Conservation (phyloP, 257 asterid genomes). For the Voacanga thouarsii region DNA sequence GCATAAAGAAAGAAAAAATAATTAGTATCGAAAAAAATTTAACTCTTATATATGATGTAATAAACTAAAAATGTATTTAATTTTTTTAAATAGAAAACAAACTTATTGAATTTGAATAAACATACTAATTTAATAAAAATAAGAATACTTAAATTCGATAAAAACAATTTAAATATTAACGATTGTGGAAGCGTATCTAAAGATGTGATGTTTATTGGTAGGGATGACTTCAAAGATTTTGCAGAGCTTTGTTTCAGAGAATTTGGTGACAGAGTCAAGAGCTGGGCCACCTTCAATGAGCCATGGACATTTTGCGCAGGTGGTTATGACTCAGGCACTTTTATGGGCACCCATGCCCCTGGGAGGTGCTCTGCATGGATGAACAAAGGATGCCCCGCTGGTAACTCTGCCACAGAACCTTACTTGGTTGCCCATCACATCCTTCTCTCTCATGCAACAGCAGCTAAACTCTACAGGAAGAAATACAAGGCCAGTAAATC, state of each 20-base stretch:
- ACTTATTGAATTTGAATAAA: too few relatives aligned
- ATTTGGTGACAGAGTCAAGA: slow-evolving; percentile 63
- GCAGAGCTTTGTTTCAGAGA: slow-evolving; percentile 56
- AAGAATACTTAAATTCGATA: too few relatives aligned
- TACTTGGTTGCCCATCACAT: slow-evolving; percentile 52
- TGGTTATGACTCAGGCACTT: slow-evolving; percentile 46
- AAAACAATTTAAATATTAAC: too few relatives aligned
- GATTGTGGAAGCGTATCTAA: background rate
- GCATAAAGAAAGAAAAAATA: too few relatives aligned
- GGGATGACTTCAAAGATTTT: slow-evolving; percentile 54
- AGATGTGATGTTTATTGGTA: slow-evolving; percentile 5
- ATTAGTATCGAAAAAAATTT: too few relatives aligned
- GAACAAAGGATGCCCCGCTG: slow-evolving; percentile 32
- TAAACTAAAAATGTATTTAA: too few relatives aligned
- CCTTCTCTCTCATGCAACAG: slow-evolving; percentile 47
- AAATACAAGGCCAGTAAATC: slow-evolving; percentile 41
- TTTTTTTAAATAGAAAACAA: too few relatives aligned
- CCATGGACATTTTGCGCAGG: slow-evolving; percentile 27
- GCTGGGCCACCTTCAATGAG: slow-evolving; percentile 64
- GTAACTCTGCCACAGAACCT: slow-evolving; percentile 59
- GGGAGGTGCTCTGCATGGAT: slow-evolving; percentile 56
- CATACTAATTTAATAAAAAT: too few relatives aligned
- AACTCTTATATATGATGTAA: too few relatives aligned
- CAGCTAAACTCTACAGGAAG: slow-evolving; percentile 34
- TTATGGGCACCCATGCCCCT: slow-evolving; percentile 41